phyloP scores from a whole-genome alignment of 352 stramenopile species.

The Phytophthora quininea region DNA sequence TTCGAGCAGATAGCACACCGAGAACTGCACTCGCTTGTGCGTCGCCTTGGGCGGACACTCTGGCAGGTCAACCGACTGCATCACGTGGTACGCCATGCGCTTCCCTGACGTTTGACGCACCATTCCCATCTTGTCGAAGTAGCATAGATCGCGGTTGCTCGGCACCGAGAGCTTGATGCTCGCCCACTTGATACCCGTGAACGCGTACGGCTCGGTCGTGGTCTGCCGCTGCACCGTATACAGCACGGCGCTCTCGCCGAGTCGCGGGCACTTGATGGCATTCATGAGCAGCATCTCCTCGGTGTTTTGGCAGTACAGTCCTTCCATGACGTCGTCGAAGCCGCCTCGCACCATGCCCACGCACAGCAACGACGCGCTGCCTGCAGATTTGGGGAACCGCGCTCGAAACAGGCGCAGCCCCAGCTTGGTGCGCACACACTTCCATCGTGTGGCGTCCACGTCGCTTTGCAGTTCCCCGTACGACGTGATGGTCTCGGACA shows the following conservation, averaged over 20 bases:
- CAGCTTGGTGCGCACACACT: conserved; percentile 37
- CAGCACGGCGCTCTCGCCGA: conserved; percentile 45
- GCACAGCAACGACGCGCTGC: conserved; percentile 28
- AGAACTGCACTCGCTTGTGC: conserved; percentile 32
- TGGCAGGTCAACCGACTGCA: conserved; percentile 49
- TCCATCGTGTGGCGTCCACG: conserved; percentile 42
- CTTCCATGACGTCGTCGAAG: conserved; percentile 59
- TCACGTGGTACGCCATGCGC: conserved; percentile 47
- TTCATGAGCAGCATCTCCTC: conserved; percentile 52
- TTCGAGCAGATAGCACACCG: conserved; percentile 49
- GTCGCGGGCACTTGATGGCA: conserved; percentile 39
- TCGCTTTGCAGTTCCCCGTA: conserved; percentile 33
- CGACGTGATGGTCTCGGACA: conserved; percentile 18
- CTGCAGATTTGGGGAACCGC: conserved; percentile 11
- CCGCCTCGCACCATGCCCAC: conserved; percentile 39
- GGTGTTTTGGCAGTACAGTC: conserved; percentile 40
- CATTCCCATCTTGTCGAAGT: conserved; percentile 55
- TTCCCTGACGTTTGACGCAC: conserved; percentile 37
- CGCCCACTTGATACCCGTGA: conserved; percentile 52
- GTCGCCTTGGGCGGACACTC: conserved; percentile 32
- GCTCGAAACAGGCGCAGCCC: conserved; percentile 44
- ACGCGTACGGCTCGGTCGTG: conserved; percentile 37
- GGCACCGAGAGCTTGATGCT: conserved; percentile 40
- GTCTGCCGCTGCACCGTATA: conserved; percentile 38
- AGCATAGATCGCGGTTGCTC: conserved; percentile 51